Percentiles rank a stretch among this genome's conserved stretches.
Evolutionary conservation across 2,329 filamentous ascomycete genomes (phyloP).

Genomic region (Colletotrichum echinochloae): DNA sequence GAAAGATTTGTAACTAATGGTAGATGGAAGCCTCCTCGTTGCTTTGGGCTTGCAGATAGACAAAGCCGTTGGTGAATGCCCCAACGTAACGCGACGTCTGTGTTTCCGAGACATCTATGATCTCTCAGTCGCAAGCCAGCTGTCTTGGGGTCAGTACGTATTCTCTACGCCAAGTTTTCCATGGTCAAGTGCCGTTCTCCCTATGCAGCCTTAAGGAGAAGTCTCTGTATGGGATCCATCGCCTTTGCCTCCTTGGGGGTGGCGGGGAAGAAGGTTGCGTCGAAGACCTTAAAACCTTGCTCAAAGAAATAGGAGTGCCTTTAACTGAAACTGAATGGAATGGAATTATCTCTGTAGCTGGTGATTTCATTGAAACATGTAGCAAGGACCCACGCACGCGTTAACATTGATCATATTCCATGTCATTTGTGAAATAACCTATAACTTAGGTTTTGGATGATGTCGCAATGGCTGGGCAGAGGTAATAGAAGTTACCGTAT

Average conservation of each 20-base stretch:
- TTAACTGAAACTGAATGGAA: too few species aligned
- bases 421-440: too few species aligned
- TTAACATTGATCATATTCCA: too few species aligned
- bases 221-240: conserved; percentile 53
- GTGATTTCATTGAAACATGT: too few species aligned
- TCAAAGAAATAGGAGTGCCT: conserved; percentile 49
- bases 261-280: conserved; percentile 48
- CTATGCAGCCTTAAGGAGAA: conserved; percentile 51
- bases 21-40: conserved; percentile 41
- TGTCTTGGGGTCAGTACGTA: not conserved
- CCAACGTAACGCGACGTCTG: conserved; percentile 52
- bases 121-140: conserved; percentile 53
- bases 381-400: too few species aligned
- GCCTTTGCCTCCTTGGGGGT: conserved; percentile 46
- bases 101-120: conserved; percentile 47
- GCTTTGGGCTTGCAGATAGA: conserved; percentile 45
- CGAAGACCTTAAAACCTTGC: conserved; percentile 46
- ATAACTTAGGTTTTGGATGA: too few species aligned
- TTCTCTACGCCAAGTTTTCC: conserved; percentile 41
- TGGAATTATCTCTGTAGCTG: too few species aligned
- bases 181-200: conserved; percentile 60
- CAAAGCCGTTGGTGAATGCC: conserved; percentile 50
- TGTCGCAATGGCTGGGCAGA: too few species aligned
- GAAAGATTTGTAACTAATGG: conserved; percentile 45
- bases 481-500: too few species aligned